A percentile compares a stretch with the other conserved stretches of the same genome.
These are phyloP conservation scores for Nemania sp. DNA, from an alignment of 2,329 filamentous ascomycete species.

Conservation along the genomic window DNA sequence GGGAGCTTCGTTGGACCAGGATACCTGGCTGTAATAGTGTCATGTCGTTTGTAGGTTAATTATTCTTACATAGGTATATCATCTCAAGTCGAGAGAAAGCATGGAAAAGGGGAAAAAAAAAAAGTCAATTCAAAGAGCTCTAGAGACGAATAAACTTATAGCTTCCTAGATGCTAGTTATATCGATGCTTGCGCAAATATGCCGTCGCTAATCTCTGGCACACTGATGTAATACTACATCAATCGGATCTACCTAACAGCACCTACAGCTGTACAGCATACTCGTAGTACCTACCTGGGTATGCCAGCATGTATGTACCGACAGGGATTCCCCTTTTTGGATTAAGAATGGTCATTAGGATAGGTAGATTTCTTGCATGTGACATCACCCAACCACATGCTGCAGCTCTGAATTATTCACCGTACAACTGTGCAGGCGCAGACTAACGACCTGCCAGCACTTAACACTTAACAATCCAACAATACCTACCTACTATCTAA, in stretches of 20 bases:
- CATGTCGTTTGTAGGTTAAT: not conserved
- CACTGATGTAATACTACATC: not conserved
- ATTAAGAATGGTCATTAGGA: not conserved
- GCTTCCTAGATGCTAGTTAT: not conserved
- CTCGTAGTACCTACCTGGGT: too few relatives aligned
- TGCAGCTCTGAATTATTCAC: not conserved
- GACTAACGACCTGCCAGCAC: not conserved
- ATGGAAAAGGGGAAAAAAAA: too few relatives aligned
- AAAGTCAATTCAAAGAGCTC: not conserved
- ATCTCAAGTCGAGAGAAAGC: not conserved
- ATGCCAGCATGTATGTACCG: not conserved
- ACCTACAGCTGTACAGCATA: too few relatives aligned
- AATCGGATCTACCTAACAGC: too few relatives aligned
- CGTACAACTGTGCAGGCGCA: not conserved
- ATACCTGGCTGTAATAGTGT: not conserved
- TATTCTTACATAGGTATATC: not conserved
- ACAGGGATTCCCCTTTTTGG: constrained; percentile 8
- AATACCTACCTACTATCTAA: not conserved
- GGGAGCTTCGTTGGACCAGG: not conserved
- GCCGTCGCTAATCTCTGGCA: not conserved
- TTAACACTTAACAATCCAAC: too few relatives aligned
- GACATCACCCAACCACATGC: constrained; percentile 38
- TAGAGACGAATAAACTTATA: not conserved
- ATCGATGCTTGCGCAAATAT: not conserved
- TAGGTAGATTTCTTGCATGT: constrained; percentile 37